phyloP scores from a whole-genome alignment of 1,284 basidiomycete genomes.

The Sporisorium reilianum region DNA sequence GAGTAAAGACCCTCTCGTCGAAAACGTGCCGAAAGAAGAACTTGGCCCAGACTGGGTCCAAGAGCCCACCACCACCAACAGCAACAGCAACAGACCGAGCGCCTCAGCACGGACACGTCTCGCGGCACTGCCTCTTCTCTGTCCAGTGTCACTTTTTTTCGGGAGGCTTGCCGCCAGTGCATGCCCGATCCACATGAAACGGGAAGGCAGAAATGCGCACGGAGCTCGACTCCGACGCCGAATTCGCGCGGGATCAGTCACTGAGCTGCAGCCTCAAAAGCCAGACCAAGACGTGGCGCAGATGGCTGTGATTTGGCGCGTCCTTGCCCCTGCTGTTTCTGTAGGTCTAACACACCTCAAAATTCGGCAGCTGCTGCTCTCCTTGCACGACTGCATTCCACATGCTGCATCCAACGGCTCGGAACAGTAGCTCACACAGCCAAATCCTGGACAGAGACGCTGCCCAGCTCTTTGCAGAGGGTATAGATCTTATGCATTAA shows the following conservation, averaged over 20 bases:
- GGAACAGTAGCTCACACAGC: too few species aligned
- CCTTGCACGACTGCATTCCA: not conserved
- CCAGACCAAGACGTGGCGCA: not conserved
- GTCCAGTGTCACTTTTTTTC: constrained; percentile 1
- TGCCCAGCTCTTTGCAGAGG: not conserved
- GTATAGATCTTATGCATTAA: constrained; percentile 8
- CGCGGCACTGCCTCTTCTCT: not conserved
- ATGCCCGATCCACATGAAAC: not conserved
- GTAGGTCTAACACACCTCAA: not conserved
- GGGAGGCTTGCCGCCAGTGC: too few species aligned
- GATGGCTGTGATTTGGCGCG: not conserved
- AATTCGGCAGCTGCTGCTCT: not conserved
- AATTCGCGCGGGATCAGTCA: constrained; percentile 1
- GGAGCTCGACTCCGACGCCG: not conserved
- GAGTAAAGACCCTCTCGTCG: not conserved
- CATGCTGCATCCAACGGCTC: not conserved
- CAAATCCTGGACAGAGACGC: too few species aligned
- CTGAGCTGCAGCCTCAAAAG: too few species aligned
- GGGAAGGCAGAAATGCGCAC: not conserved
- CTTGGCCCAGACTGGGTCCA: constrained; percentile 6
- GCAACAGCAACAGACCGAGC: not conserved
- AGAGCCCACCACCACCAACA: too few species aligned
- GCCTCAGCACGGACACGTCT: not conserved
- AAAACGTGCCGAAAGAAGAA: constrained; percentile 10
- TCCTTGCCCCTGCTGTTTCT: not conserved